Percentiles rank a stretch among this genome's conserved stretches.
phyloP scores from a whole-genome alignment of 257 asterid genomes.

The Sherardia arvensis region DNA sequence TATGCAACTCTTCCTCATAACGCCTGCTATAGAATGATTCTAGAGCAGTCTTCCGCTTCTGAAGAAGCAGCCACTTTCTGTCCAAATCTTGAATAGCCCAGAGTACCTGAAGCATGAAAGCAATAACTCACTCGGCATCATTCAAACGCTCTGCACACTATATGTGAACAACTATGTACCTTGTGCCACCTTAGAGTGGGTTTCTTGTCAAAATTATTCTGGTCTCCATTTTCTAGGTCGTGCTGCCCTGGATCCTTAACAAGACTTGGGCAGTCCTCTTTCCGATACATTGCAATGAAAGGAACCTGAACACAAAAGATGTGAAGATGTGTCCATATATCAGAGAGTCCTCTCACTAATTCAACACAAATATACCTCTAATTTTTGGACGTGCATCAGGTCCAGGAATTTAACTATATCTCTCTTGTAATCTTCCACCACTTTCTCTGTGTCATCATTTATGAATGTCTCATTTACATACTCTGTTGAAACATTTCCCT shows the following conservation, averaged over 20 bases:
- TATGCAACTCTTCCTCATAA: slow-evolving; percentile 68
- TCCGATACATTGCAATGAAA: slow-evolving; percentile 88
- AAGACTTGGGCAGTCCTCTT: slow-evolving; percentile 78
- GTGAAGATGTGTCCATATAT: slow-evolving; percentile 7
- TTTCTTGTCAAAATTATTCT: slow-evolving; percentile 43
- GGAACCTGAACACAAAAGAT: slow-evolving; percentile 68
- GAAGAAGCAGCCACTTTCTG: slow-evolving; percentile 90
- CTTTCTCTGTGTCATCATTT: slow-evolving; percentile 9
- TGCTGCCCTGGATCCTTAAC: slow-evolving; percentile 60
- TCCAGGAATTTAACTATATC: slow-evolving; percentile 67
- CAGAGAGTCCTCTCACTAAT: background rate
- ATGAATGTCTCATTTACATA: slow-evolving; percentile 44
- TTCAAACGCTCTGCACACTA: background rate
- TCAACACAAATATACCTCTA: slow-evolving; percentile 41
- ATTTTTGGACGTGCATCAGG: slow-evolving; percentile 71
- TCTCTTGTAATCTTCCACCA: slow-evolving; percentile 30
- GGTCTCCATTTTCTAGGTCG: slow-evolving; percentile 33
- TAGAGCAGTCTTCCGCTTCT: slow-evolving; percentile 82
- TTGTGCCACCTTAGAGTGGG: slow-evolving; percentile 74
- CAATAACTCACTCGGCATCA: slow-evolving; percentile 8
- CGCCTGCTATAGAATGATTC: slow-evolving; percentile 58
- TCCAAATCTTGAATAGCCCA: slow-evolving; percentile 94
- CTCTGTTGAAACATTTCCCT: slow-evolving; percentile 24
- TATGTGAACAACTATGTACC: slow-evolving; percentile 29
- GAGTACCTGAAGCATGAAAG: slow-evolving; percentile 54